These are phyloP conservation scores for Besnoitia besnoiti DNA, from an alignment of 169 alveolate genomes.

Conservation along the genomic window DNA sequence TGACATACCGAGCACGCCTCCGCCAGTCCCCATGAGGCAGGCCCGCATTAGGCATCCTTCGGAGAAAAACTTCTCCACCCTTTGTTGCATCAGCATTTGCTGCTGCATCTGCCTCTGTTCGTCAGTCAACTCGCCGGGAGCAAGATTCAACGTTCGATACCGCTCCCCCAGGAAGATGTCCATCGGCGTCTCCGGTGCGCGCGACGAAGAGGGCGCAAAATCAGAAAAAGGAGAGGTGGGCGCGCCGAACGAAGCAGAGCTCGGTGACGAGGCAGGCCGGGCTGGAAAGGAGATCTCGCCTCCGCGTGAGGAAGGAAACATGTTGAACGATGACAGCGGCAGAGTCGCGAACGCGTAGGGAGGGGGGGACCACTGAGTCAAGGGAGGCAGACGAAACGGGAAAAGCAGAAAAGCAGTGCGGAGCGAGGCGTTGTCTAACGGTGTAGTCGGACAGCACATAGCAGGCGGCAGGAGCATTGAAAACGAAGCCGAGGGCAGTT, in stretches of 20 bases:
- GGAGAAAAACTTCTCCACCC: constrained; percentile 51
- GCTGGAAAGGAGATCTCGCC: not conserved
- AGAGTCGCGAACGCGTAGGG: not conserved
- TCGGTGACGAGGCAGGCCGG: not conserved
- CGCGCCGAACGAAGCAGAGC: not conserved
- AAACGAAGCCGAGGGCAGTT: too few relatives aligned
- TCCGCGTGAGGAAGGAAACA: not conserved
- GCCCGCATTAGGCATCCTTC: constrained; percentile 69
- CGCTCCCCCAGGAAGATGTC: constrained; percentile 22
- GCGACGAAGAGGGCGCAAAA: not conserved
- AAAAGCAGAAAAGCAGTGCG: not conserved
- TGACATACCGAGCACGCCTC: constrained; percentile 71
- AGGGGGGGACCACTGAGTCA: not conserved
- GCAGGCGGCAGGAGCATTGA: too few relatives aligned
- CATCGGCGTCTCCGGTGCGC: constrained; percentile 28
- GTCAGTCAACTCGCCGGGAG: not conserved
- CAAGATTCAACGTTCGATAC: not conserved
- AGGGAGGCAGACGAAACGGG: not conserved
- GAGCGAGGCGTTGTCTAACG: too few relatives aligned
- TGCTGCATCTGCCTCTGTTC: constrained; percentile 25
- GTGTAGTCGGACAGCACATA: too few relatives aligned
- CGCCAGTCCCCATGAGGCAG: constrained; percentile 62
- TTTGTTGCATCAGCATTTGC: constrained; percentile 48
- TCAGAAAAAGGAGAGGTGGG: not conserved
- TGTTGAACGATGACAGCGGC: not conserved